Base-by-base conservation (phyloP, 2,329 filamentous ascomycete species). In the Sordariomycetes sp. region DNA sequence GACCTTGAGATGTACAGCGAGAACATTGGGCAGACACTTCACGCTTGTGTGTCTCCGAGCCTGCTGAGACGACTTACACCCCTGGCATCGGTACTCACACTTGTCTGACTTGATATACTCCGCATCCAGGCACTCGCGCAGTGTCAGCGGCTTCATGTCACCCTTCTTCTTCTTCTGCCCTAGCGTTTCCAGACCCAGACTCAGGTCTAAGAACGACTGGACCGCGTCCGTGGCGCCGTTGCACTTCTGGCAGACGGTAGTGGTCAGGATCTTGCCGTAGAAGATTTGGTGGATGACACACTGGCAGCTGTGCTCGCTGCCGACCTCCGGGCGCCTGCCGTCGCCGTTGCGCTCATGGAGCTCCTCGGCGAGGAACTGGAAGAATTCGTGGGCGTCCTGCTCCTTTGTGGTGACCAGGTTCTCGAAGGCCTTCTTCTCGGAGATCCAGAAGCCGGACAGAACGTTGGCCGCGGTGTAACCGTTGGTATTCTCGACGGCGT, bases 371-470 rank as follows among this genome's bases (percentile, higher is more conserved):
- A 97, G 81, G 67, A 96, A 97, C 69, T 96, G 91, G 71, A 97
- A 95, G 73, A 96, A 97, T 70, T 97, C 93, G 68, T 97, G 93
- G 0, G 93, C 93, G 68, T 97, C 93, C 74, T 97, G 93, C 72
- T 97, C 93, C 66, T 92, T 90, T 65, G 95, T 96, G 12, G 92
- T 94, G 1, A 93, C 90, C 24, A 92, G 78, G 61, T 88, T 85
- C 72, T 89, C 82, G 61, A 86, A 87, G 0, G 82, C 80, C 69
- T 80, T 83, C 74, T 81, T 85, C 70, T 90, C 88, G 4, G 88
- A 90, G 64, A 92, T 89, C 91, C 92, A 96, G 67, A 92, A 92
- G 12, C 88, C 90, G 59, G 91, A 86, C 52, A 97, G 80, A 67
- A 97, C 90, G 66, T 90, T 91, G 10, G 94, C 88, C 1, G 92